phyloP scores from a whole-genome alignment of 139 green algal genomes.

The Volvox reticuliferus region DNA sequence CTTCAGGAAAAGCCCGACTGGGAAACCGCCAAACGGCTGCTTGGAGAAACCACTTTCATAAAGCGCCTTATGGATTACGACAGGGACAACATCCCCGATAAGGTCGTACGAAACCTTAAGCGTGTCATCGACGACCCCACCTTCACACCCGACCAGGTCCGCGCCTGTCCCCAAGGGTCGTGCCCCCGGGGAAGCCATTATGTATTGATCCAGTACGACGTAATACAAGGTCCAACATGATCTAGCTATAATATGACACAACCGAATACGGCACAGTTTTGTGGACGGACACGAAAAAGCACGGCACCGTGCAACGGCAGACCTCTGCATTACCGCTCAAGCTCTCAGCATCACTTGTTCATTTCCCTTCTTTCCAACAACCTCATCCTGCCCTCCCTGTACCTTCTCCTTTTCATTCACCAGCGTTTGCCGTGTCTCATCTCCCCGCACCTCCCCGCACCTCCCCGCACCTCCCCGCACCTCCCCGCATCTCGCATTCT shows the following conservation, averaged over 20 bases:
- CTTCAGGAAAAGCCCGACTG: constrained; percentile 83
- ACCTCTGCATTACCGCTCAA: too few species aligned
- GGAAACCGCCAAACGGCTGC: constrained; percentile 85
- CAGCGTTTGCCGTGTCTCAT: neutral
- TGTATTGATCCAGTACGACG: too few species aligned
- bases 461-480: neutral
- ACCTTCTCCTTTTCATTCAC: neutral
- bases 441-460: neutral
- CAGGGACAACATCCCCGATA: constrained; percentile 80
- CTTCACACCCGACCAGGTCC: constrained; percentile 79
- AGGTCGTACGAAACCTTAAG: constrained; percentile 63
- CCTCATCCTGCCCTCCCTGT: too few species aligned
- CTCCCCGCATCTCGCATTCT: neutral
- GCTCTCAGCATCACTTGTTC: too few species aligned
- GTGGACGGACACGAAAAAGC: too few species aligned
- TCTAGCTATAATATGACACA: too few species aligned
- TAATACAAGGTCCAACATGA: too few species aligned
- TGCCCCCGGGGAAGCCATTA: too few species aligned
- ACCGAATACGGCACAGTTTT: too few species aligned
- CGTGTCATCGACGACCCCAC: constrained; percentile 74
- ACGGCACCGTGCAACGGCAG: too few species aligned
- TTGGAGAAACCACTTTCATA: constrained; percentile 82
- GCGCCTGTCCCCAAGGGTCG: neutral
- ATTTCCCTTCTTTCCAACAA: too few species aligned
- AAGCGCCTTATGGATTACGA: constrained; percentile 79